Evolutionary conservation across 148 eudicot genomes (phyloP).

Genomic region (Selenicereus undatus): DNA sequence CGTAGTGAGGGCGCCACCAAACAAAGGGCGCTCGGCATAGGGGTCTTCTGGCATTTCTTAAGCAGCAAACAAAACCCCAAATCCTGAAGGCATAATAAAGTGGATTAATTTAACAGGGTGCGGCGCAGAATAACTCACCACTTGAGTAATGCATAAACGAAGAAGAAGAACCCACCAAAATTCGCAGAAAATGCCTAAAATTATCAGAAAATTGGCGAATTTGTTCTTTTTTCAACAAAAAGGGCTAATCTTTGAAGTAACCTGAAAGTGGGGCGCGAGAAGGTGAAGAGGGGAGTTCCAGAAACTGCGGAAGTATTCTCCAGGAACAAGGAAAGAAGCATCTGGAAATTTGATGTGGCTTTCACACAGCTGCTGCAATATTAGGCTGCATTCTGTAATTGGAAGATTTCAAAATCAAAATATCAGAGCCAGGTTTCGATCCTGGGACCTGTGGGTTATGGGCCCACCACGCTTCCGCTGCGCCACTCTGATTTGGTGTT

Average conservation of each 20-base stretch:
- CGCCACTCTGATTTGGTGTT: slow-evolving; percentile 21
- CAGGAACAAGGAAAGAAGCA: not conserved
- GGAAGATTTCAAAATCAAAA: not conserved
- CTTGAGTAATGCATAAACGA: no score
- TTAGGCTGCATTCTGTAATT: not conserved
- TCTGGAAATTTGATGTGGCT: not conserved
- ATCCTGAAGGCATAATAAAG: not conserved
- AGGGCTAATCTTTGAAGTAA: not conserved
- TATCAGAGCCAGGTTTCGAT: slow-evolving; percentile 35
- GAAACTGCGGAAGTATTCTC: not conserved
- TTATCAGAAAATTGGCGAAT: not conserved
- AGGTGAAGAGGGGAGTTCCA: not conserved
- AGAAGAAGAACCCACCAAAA: no score
- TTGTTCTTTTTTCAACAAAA: not conserved
- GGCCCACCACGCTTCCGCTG: slow-evolving; percentile 40
- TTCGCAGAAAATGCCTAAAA: not conserved
- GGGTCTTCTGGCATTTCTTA: slow-evolving; percentile 44
- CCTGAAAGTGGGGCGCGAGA: not conserved
- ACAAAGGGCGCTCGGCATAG: slow-evolving; percentile 43
- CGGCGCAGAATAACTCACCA: not conserved
- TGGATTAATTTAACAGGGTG: not conserved
- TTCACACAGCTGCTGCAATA: not conserved
- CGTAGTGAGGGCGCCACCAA: slow-evolving; percentile 69
- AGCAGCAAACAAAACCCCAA: not conserved
- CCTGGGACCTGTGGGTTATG: slow-evolving; percentile 39